Conservation (phyloP, 2,329 filamentous ascomycete species). For the Diaporthe eres region DNA sequence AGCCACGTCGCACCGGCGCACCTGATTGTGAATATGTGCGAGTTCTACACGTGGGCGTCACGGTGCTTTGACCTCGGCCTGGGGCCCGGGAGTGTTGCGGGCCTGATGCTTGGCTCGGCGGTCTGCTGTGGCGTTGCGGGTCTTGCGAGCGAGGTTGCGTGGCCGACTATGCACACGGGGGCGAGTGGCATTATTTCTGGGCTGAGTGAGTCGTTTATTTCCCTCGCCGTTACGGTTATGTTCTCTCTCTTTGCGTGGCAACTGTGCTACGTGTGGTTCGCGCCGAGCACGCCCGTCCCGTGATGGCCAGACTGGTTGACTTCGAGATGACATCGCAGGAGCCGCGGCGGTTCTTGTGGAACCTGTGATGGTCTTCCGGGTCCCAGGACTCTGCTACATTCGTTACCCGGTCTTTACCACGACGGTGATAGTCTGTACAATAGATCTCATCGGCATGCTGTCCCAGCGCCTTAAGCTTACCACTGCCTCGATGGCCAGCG, state of each 20-base stretch:
- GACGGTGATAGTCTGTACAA: not conserved
- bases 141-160: not conserved
- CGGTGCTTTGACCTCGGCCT: constrained; percentile 10
- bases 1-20: not conserved
- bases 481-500: not conserved
- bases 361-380: not conserved
- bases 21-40: not conserved
- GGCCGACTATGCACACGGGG: not conserved
- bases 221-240: too few species aligned
- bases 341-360: not conserved
- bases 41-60: constrained; percentile 3
- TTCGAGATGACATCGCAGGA: not conserved
- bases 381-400: not conserved
- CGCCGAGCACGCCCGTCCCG: not conserved
- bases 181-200: constrained; percentile 5
- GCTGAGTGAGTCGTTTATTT: not conserved
- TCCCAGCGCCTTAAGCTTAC: not conserved
- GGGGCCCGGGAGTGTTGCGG: not conserved
- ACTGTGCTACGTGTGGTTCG: not conserved
- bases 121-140: not conserved
- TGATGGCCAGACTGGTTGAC: too few species aligned
- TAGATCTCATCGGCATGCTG: not conserved
- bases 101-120: constrained; percentile 1
- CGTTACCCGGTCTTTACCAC: accelerated
- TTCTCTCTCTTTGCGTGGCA: not conserved